These are phyloP conservation scores for Sedum album DNA, from an alignment of 164 flowering plant species.

Conservation along the genomic window DNA sequence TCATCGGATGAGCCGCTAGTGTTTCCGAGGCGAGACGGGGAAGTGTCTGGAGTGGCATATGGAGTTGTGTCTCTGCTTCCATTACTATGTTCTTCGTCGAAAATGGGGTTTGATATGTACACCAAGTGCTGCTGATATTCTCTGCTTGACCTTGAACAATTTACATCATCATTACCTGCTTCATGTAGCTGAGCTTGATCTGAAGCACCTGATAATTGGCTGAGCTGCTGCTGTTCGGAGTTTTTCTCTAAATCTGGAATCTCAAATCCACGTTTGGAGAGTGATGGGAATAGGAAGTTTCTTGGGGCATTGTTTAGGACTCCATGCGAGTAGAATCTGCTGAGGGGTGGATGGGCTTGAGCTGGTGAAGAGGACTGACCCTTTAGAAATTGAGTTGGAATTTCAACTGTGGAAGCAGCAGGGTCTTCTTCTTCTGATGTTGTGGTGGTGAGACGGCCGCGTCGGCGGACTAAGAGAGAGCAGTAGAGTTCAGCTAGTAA, in stretches of 20 bases:
- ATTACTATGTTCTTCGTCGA: conserved; percentile 21
- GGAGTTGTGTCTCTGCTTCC: conserved; percentile 35
- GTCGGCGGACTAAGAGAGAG: conserved; percentile 51
- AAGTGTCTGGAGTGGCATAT: conserved; percentile 68
- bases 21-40: conserved; percentile 57
- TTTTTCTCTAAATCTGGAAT: conserved; percentile 16
- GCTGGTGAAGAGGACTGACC: conserved; percentile 2
- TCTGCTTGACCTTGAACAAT: background rate
- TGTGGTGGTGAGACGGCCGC: conserved; percentile 14
- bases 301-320: conserved; percentile 54
- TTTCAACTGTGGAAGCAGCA: conserved; percentile 10
- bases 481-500: conserved; percentile 86
- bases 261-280: background rate
- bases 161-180: background rate
- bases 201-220: conserved; percentile 12
- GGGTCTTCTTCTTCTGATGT: background rate
- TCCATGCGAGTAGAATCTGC: conserved; percentile 49
- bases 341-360: conserved; percentile 31
- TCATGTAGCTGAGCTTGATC: background rate
- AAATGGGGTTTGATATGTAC: conserved; percentile 84
- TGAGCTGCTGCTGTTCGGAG: conserved; percentile 17
- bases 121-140: conserved; percentile 32
- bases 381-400: conserved; percentile 1
- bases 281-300: conserved; percentile 47
- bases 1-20: conserved; percentile 24